Conservation (phyloP, 805 yeast genomes). For the Grigorovia transvaalensis region DNA sequence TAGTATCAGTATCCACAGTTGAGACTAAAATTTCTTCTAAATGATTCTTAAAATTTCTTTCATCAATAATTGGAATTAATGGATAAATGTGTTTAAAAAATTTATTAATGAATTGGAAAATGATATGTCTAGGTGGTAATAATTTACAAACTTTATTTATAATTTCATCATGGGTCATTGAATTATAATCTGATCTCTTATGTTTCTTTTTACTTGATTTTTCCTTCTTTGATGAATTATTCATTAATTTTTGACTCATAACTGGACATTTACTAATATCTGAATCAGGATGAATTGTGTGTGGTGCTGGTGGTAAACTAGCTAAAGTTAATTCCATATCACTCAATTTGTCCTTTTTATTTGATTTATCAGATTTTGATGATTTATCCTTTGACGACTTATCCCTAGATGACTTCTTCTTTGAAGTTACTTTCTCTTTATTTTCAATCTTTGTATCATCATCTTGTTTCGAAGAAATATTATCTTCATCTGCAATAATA, state of each 20-base stretch:
- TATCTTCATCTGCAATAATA: constrained; percentile 5
- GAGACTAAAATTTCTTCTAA: constrained; percentile 18
- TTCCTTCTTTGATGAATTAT: neutral
- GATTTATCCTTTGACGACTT: neutral
- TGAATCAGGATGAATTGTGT: neutral
- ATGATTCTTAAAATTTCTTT: constrained; percentile 30
- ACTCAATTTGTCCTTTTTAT: neutral
- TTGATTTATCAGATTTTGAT: neutral
- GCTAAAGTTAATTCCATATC: neutral
- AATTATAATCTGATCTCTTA: constrained; percentile 2
- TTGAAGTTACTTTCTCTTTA: neutral
- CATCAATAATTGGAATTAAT: constrained; percentile 59
- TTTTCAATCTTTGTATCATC: neutral
- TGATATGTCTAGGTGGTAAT: constrained; percentile 44
- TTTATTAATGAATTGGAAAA: constrained; percentile 47
- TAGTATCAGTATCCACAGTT: neutral
- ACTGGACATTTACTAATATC: neutral
- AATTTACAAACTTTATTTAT: constrained; percentile 27
- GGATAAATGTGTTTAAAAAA: constrained; percentile 53
- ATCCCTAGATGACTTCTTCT: neutral
- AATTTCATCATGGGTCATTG: constrained; percentile 16
- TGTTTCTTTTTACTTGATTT: neutral
- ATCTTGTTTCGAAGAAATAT: neutral
- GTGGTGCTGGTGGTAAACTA: neutral
- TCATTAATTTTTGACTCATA: neutral